Evolutionary conservation across 352 stramenopile genomes (phyloP), one percentile per base, ranked within the genome.

Genomic region (Globisporangium carolinianum): DNA sequence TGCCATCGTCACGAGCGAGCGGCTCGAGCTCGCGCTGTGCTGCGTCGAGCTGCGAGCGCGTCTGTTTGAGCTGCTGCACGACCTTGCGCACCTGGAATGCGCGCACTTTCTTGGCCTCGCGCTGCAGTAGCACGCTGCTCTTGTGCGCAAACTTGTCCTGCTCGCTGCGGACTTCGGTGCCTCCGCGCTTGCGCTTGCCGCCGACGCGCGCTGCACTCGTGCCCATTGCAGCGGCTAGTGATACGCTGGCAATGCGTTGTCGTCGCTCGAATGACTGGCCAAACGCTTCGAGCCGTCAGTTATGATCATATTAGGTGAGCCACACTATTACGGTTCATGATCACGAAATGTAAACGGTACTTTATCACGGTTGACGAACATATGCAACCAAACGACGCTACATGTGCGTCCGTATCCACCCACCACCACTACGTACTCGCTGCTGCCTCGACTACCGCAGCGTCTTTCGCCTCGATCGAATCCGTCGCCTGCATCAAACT

Each of bases 91-190:
- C 67, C 36, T 83, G 55, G 54, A 91, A 89, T 18, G 69, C 61
- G 58, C 74, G 72, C 43, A 89, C 73, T 60, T 89, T 89, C 69
- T 91, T 91, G 39, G 71, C 69, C 60, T 91, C 82, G 42, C 82
- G 79, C 67, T 87, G 79, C 67, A 91, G 66, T 52, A 88, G 56
- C 55, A 71, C 68, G 50, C 65, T 69, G 61, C 76, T 87, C 71
- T 91, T 87, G 71, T 91, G 81, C 60, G 75, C 68, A 48, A 88
- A 77, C 54, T 77, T 79, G 50, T 91, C 81, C 51, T 82, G 75
- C 65, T 73, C 69, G 46, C 67, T 78, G 69, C 82, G 83, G 24
- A 65, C 68, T 11, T 37, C 55, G 56, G 36, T 36, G n/a, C n/a
- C 37, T 14, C 24, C 61, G 46, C 75, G 73, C 66, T 84, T 83